Evolutionary conservation across 2,329 filamentous ascomycete genomes (phyloP).

Genomic region (Hypocrella siamensis): DNA sequence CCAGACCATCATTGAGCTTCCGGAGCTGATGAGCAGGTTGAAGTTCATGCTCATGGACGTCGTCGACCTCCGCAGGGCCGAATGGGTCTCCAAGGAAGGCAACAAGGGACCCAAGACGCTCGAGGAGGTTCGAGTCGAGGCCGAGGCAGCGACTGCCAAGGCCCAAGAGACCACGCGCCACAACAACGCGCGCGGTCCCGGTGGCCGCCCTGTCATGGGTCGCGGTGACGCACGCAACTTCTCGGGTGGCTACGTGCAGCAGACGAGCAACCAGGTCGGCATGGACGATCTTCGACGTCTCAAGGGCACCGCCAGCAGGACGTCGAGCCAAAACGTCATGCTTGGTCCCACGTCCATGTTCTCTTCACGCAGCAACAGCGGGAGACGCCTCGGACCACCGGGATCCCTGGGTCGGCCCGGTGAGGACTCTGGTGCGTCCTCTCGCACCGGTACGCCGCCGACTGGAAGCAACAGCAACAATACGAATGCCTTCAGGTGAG

Average conservation of each 20-base stretch:
- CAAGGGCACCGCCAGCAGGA: constrained; percentile 43
- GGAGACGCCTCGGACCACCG: constrained; percentile 63
- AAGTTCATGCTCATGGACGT: constrained; percentile 96
- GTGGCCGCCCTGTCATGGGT: constrained; percentile 56
- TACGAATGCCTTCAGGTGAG: constrained; percentile 90
- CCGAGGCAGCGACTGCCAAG: constrained; percentile 65
- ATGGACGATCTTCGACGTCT: constrained; percentile 86
- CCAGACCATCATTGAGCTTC: constrained; percentile 61
- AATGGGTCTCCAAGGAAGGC: constrained; percentile 75
- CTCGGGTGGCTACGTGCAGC: constrained; percentile 54
- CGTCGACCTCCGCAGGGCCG: constrained; percentile 60
- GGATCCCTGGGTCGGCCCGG: constrained; percentile 55
- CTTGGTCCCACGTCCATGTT: constrained; percentile 81
- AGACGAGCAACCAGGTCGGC: constrained; percentile 70
- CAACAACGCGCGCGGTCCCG: constrained; percentile 46
- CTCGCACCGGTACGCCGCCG: constrained; percentile 78
- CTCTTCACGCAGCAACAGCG: constrained; percentile 78
- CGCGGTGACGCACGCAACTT: constrained; percentile 81
- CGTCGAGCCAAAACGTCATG: constrained; percentile 45
- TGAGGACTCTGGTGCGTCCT: constrained; percentile 78
- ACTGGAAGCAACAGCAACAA: constrained; percentile 44
- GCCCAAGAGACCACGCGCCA: constrained; percentile 54
- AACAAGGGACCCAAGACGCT: constrained; percentile 97
- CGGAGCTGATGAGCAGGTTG: constrained; percentile 71
- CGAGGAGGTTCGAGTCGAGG: constrained; percentile 72